Conservation (phyloP, 768 basidiomycete species). For the Auricularia sp. region DNA sequence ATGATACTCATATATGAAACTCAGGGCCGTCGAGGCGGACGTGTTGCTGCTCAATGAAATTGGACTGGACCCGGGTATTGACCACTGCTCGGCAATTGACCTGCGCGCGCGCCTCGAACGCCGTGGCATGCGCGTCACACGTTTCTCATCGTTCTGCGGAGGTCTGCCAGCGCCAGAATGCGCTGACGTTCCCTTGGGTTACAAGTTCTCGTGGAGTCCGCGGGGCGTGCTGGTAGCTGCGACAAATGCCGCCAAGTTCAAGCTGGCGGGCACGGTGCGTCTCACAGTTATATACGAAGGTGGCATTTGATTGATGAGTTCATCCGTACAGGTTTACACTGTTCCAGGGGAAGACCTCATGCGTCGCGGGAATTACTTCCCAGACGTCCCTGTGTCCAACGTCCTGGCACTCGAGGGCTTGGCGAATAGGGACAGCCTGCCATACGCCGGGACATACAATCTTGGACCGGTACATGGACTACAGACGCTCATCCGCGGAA, state of each 20-base stretch:
- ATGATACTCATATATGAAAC: not conserved
- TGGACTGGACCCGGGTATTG: constrained; percentile 81
- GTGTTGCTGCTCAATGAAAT: constrained; percentile 84
- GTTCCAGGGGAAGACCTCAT: constrained; percentile 50
- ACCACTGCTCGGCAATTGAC: constrained; percentile 77
- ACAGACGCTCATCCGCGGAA: constrained; percentile 72
- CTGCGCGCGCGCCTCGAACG: constrained; percentile 45
- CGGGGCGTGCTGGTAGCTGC: constrained; percentile 78
- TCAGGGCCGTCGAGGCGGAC: constrained; percentile 49
- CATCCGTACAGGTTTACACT: constrained; percentile 28
- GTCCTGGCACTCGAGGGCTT: constrained; percentile 69
- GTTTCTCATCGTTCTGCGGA: constrained; percentile 88
- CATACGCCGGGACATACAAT: constrained; percentile 58
- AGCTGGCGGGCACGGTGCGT: constrained; percentile 47
- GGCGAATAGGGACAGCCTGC: constrained; percentile 73
- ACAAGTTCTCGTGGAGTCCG: constrained; percentile 93
- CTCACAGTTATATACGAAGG: constrained; percentile 3
- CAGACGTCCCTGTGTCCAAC: constrained; percentile 52
- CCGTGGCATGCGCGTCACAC: constrained; percentile 46
- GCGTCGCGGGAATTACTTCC: constrained; percentile 36
- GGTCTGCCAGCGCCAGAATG: constrained; percentile 75
- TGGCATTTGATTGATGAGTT: not conserved
- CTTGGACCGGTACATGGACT: constrained; percentile 35
- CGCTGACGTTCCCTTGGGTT: constrained; percentile 61
- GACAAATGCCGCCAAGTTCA: constrained; percentile 59